These are phyloP conservation scores for Alnus glutinosa DNA, from an alignment of 306 rosid species.

Conservation along the genomic window DNA sequence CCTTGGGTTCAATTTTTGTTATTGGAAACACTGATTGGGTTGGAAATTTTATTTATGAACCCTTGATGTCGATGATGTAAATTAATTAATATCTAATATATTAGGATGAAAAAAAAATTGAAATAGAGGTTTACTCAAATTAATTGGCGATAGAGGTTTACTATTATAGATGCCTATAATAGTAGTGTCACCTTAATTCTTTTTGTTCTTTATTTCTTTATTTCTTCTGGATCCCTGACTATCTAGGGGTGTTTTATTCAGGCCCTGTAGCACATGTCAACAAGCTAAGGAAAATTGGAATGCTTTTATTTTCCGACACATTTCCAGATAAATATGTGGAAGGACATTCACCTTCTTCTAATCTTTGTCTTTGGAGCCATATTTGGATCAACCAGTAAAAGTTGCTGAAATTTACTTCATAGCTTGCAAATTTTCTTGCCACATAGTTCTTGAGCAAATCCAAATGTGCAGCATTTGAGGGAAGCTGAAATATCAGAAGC, in stretches of 20 bases:
- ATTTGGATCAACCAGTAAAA: neutral
- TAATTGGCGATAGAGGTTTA: too few species aligned
- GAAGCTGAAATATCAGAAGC: neutral
- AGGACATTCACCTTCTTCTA: neutral
- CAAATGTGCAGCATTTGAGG: neutral
- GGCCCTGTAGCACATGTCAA: neutral
- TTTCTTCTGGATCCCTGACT: too few species aligned
- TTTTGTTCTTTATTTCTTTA: too few species aligned
- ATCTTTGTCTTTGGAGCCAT: neutral
- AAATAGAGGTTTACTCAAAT: too few species aligned
- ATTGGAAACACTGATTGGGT: neutral
- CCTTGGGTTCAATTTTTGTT: neutral
- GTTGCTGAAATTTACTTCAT: neutral
- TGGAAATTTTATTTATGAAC: neutral
- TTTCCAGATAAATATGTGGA: neutral
- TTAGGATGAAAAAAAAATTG: too few species aligned
- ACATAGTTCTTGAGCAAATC: neutral
- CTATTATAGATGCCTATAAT: too few species aligned
- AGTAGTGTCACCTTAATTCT: too few species aligned
- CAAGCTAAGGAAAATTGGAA: neutral
- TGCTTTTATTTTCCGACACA: neutral
- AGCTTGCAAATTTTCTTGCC: neutral
- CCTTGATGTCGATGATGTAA: neutral
- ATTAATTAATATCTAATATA: too few species aligned
- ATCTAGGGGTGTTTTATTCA: too few species aligned